Conservation (phyloP, 495 filamentous ascomycete species). For the Podospora pseudocomata region DNA sequence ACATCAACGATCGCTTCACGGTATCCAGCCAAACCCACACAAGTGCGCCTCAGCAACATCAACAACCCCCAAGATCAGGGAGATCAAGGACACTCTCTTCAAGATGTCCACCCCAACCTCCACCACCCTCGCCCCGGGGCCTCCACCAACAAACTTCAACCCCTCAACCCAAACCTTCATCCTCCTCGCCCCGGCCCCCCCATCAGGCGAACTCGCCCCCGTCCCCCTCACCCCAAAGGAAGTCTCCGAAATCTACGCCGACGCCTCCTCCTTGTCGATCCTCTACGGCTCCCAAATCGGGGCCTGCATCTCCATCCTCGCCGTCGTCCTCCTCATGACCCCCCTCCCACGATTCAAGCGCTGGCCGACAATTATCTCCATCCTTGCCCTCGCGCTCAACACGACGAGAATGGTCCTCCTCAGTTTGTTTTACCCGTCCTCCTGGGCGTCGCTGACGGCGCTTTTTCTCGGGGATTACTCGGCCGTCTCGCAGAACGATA, state of each 20-base stretch:
- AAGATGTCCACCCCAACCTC: not conserved
- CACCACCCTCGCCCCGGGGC: not conserved
- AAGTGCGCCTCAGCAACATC: not conserved
- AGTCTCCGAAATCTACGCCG: constrained; percentile 45
- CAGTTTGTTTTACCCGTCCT: constrained; percentile 54
- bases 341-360: constrained; percentile 24
- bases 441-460: constrained; percentile 57
- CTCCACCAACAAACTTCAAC: constrained; percentile 41
- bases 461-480: constrained; percentile 56
- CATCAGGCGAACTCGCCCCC: constrained; percentile 35
- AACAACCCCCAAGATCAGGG: not conserved
- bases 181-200: constrained; percentile 44
- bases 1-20: not conserved
- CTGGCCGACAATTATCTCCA: constrained; percentile 25
- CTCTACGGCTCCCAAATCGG: constrained; percentile 72
- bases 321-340: constrained; percentile 53
- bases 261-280: constrained; percentile 52
- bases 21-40: not conserved
- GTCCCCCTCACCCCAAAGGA: constrained; percentile 51
- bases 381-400: constrained; percentile 45
- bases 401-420: constrained; percentile 58
- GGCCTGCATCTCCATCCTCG: constrained; percentile 62
- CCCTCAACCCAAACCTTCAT: constrained; percentile 57
- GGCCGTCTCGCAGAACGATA: constrained; percentile 44
- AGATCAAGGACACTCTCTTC: not conserved